Conservation (phyloP, 2,329 filamentous ascomycete species). For the Amphichorda felina region DNA sequence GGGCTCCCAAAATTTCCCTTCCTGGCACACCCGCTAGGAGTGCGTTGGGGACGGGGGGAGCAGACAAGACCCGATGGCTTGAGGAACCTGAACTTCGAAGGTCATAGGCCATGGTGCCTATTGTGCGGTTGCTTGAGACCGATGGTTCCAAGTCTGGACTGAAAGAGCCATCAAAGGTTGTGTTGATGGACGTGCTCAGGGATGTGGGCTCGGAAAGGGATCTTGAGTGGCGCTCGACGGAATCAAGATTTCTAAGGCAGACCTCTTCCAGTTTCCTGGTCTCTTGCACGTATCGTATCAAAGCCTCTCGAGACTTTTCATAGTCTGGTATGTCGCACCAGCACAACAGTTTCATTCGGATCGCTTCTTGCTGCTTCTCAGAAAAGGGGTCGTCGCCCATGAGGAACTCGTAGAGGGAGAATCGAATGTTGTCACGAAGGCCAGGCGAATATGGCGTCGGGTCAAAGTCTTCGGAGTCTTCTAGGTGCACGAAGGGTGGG, state of each 20-base stretch:
- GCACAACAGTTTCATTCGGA: constrained; percentile 17
- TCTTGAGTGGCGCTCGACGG: background rate
- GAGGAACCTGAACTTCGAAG: background rate
- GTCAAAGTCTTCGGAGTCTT: constrained; percentile 10
- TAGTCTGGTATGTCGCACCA: constrained; percentile 21
- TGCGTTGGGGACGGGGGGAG: constrained; percentile 25
- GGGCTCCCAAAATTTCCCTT: constrained; percentile 23
- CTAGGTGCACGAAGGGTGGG: constrained; percentile 12
- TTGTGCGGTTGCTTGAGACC: too few species aligned
- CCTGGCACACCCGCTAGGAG: constrained; percentile 24
- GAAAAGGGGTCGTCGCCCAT: constrained; percentile 12
- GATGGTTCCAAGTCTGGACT: too few species aligned
- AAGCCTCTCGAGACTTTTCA: constrained; percentile 12
- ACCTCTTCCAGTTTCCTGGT: constrained; percentile 19
- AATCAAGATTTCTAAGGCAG: constrained; percentile 1
- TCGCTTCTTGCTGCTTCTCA: constrained; percentile 8
- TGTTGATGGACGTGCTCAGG: too few species aligned
- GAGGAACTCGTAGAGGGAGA: constrained; percentile 20
- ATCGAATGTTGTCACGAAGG: constrained; percentile 21
- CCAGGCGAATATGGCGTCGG: constrained; percentile 16
- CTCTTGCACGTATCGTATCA: constrained; percentile 19
- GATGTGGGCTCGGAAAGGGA: too few species aligned
- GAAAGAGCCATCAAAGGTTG: too few species aligned
- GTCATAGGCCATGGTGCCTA: background rate
- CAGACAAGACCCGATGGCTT: background rate